These are phyloP conservation scores for Carex littledalei DNA, from an alignment of 176 grass and related monocot species.

Conservation along the genomic window DNA sequence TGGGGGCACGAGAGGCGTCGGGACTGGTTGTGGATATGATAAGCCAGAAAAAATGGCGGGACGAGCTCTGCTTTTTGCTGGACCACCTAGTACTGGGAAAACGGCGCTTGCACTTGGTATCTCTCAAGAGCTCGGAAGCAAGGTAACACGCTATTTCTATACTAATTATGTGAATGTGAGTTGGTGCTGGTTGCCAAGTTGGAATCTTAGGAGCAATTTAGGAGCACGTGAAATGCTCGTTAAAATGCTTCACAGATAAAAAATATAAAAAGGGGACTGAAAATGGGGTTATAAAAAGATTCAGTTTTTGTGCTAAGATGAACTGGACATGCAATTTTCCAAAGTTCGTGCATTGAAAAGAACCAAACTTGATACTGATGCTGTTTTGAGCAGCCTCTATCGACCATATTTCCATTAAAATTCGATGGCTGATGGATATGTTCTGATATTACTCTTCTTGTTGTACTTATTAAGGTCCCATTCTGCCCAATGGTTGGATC, in stretches of 20 bases:
- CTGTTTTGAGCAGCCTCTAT: not conserved
- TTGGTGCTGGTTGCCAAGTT: not conserved
- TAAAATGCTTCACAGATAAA: not conserved
- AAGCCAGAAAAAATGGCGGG: slow-evolving; percentile 95
- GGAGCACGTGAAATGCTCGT: not conserved
- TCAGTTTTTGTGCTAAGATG: not conserved
- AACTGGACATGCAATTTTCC: not conserved
- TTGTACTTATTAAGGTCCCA: slow-evolving; percentile 48
- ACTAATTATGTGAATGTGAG: not conserved
- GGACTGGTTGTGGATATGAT: slow-evolving; percentile 92
- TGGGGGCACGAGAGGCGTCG: slow-evolving; percentile 53
- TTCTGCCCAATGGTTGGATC: slow-evolving; percentile 99
- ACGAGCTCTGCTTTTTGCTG: slow-evolving; percentile 67
- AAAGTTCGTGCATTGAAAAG: not conserved
- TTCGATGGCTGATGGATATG: not conserved
- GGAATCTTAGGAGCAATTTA: not conserved
- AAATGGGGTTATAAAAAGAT: not conserved
- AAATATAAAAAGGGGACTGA: not conserved
- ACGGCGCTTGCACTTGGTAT: slow-evolving; percentile 83
- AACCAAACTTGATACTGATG: not conserved
- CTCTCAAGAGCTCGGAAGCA: slow-evolving; percentile 94
- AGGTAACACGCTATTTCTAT: slow-evolving; percentile 31
- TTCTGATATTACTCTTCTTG: not conserved
- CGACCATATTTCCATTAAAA: not conserved
- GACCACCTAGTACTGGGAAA: slow-evolving; percentile 84